Conservation (phyloP, 345 rosid species). For the Firmiana major region DNA sequence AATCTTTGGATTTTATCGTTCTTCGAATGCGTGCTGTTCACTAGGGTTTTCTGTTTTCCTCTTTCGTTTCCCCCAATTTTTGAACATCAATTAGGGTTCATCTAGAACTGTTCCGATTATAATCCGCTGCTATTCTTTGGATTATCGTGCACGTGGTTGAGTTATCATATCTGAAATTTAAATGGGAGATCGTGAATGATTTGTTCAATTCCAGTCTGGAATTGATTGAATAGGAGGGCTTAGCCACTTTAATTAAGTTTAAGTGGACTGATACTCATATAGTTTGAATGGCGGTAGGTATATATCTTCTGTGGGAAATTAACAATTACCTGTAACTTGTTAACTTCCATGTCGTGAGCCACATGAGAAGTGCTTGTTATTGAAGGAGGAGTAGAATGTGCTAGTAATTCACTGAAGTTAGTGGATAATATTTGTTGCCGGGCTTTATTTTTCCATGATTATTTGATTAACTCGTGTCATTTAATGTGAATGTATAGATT, state of each 20-base stretch:
- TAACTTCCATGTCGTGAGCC: neutral
- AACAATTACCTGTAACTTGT: too few relatives aligned
- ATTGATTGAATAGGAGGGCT: neutral
- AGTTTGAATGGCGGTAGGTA: neutral
- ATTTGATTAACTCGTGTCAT: neutral
- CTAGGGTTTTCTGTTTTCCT: neutral
- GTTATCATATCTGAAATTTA: neutral
- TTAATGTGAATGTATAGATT: neutral
- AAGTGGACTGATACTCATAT: neutral
- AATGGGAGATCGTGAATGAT: neutral
- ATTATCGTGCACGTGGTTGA: neutral
- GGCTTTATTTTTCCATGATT: neutral
- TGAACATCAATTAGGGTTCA: constrained; percentile 3
- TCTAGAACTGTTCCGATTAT: neutral
- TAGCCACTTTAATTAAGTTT: neutral
- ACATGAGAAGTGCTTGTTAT: neutral
- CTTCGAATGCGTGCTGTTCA: neutral
- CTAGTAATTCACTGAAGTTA: neutral
- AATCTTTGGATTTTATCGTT: neutral
- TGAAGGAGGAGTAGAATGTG: neutral
- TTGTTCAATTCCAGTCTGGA: neutral
- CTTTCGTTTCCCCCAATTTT: neutral
- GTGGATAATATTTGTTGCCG: neutral
- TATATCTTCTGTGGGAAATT: neutral
- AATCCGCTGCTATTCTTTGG: neutral